Evolutionary conservation across 257 asterid genomes (phyloP).

Genomic region (Fraxinus americana): DNA sequence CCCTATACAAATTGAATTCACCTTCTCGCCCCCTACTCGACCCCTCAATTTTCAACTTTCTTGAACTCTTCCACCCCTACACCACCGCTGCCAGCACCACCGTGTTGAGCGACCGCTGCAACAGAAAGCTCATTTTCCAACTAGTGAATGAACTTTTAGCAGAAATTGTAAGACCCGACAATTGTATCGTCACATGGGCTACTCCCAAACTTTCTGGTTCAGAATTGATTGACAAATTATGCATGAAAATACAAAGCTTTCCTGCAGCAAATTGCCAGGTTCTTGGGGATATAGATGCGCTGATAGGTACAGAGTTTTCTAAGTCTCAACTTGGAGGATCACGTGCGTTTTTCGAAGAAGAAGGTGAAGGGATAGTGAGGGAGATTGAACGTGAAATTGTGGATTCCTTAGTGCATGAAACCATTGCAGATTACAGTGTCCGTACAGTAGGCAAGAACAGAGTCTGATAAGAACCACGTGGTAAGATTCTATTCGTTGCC

Average conservation of each 20-base stretch:
- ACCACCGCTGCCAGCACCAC: conserved; percentile 17
- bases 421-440: conserved; percentile 38
- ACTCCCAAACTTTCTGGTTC: neutral
- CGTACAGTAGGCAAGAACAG: conserved; percentile 34
- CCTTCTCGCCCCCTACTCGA: conserved; percentile 72
- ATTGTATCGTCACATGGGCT: conserved; percentile 20
- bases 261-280: conserved; percentile 64
- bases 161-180: conserved; percentile 42
- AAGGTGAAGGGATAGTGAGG: conserved; percentile 47
- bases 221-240: conserved; percentile 41
- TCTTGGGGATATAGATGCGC: conserved; percentile 68
- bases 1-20: conserved; percentile 58
- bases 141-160: conserved; percentile 63
- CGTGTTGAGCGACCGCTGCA: conserved; percentile 40
- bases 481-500: conserved; percentile 44
- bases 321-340: conserved; percentile 1
- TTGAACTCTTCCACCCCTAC: conserved; percentile 64
- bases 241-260: conserved; percentile 40
- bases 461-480: conserved; percentile 57
- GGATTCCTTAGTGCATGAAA: conserved; percentile 62
- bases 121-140: conserved; percentile 73
- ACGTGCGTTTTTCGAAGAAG: conserved; percentile 32
- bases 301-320: conserved; percentile 51
- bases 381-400: conserved; percentile 68
- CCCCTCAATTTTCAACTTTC: conserved; percentile 74